Conservation (phyloP, 73 alveolate genomes). For the Paramecium pentaurelia region DNA sequence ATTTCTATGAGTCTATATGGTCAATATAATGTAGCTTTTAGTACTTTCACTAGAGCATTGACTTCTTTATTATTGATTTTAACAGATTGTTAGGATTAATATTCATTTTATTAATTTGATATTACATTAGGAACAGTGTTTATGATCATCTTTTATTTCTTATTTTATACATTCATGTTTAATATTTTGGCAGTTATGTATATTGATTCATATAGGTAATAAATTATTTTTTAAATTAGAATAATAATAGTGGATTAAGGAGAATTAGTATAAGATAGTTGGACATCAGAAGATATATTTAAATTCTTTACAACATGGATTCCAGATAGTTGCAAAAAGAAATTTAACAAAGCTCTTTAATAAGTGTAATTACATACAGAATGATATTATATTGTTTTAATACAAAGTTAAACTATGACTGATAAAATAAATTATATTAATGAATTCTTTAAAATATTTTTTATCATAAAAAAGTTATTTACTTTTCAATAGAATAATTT, state of each 20-base stretch:
- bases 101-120: not conserved
- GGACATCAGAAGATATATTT: not conserved
- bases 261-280: not conserved
- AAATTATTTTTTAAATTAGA: not conserved
- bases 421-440: not conserved
- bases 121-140: not conserved
- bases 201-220: slow-evolving; percentile 37
- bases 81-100: not conserved
- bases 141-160: not conserved
- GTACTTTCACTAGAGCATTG: slow-evolving; percentile 9
- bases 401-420: not conserved
- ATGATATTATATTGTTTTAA: not conserved
- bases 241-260: not conserved
- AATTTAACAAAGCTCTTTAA: not conserved
- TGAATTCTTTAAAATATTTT: not conserved
- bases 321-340: slow-evolving; percentile 10
- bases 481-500: not conserved
- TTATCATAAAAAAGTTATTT: no score
- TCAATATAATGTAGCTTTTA: not conserved
- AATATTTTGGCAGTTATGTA: slow-evolving; percentile 32
- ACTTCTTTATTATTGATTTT: not conserved
- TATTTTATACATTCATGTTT: not conserved
- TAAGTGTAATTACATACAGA: not conserved
- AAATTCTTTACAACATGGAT: not conserved
- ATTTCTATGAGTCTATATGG: not conserved